Evolutionary conservation across 2,329 filamentous ascomycete genomes (phyloP).

Genomic region (Claviceps sp.): DNA sequence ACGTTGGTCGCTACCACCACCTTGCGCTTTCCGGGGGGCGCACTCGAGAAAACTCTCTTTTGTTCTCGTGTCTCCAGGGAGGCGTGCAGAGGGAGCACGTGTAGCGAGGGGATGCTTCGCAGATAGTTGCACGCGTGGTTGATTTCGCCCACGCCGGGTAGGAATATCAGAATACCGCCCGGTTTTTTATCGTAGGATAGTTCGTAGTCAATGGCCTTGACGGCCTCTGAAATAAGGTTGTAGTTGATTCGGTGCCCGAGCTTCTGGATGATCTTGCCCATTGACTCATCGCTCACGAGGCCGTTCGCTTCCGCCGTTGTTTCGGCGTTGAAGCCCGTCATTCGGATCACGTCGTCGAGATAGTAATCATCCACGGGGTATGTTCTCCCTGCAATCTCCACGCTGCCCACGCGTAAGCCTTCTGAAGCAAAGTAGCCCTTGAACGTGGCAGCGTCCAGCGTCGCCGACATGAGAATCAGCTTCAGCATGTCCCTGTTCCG

Average conservation of each 20-base stretch:
- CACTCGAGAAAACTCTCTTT: constrained; percentile 64
- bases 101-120: constrained; percentile 44
- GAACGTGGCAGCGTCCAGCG: constrained; percentile 78
- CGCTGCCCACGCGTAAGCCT: constrained; percentile 55
- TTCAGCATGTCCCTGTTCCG: constrained; percentile 68
- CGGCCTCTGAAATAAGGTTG: constrained; percentile 65
- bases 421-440: constrained; percentile 66
- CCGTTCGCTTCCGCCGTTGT: constrained; percentile 29
- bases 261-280: constrained; percentile 58
- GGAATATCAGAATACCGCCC: constrained; percentile 88
- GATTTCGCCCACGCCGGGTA: constrained; percentile 87
- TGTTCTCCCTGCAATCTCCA: constrained; percentile 81
- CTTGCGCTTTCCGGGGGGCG: constrained; percentile 74
- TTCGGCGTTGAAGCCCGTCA: constrained; percentile 57
- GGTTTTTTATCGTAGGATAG: constrained; percentile 47
- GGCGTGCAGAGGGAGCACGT: constrained; percentile 81
- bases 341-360: constrained; percentile 71
- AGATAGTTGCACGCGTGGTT: constrained; percentile 63
- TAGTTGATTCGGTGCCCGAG: constrained; percentile 85
- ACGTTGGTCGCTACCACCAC: constrained; percentile 93
- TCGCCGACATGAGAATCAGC: constrained; percentile 91
- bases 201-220: constrained; percentile 68
- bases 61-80: constrained; percentile 83
- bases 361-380: constrained; percentile 85
- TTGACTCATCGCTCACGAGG: constrained; percentile 35